Percentiles rank a stretch among this genome's conserved stretches.
Evolutionary conservation across 139 green algal genomes (phyloP).

Genomic region (Tetratostichococcus sp.): DNA sequence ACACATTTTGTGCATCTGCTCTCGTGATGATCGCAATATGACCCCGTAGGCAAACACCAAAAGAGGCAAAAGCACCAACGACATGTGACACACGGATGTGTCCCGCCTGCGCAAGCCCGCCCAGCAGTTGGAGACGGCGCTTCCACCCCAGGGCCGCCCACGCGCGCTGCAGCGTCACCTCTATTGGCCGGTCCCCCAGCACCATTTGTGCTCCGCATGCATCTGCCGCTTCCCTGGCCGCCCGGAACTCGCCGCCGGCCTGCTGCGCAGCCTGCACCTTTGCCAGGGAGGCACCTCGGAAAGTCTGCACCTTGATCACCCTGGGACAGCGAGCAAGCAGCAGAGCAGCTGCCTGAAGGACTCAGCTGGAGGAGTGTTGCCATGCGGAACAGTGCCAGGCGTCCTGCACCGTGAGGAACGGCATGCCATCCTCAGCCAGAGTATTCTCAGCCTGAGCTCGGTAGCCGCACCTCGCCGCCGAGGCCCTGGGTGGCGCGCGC

Average conservation of each 20-base stretch:
- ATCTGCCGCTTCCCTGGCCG: slow-evolving; percentile 48
- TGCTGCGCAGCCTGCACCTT: slow-evolving; percentile 28
- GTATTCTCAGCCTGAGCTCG: no score
- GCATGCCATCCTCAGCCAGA: no score
- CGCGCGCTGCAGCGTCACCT: slow-evolving; percentile 71
- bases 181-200: slow-evolving; percentile 78
- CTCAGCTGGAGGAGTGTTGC: slow-evolving; percentile 6
- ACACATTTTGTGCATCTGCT: no score
- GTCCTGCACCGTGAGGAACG: no score
- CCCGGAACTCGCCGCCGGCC: slow-evolving; percentile 59
- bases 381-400: no score
- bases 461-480: not conserved
- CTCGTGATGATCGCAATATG: no score
- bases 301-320: no score
- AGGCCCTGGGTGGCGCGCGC: slow-evolving; percentile 6
- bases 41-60: no score
- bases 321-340: no score
- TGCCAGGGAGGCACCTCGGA: slow-evolving; percentile 6
- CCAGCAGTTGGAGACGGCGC: slow-evolving; percentile 30
- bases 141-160: slow-evolving; percentile 53
- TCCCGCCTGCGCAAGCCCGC: not conserved
- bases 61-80: no score
- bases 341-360: no score
- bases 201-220: slow-evolving; percentile 62
- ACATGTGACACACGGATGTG: no score